These are phyloP conservation scores for Trichomonas tenax DNA, from an alignment of 208 protist genomes.

Conservation along the genomic window DNA sequence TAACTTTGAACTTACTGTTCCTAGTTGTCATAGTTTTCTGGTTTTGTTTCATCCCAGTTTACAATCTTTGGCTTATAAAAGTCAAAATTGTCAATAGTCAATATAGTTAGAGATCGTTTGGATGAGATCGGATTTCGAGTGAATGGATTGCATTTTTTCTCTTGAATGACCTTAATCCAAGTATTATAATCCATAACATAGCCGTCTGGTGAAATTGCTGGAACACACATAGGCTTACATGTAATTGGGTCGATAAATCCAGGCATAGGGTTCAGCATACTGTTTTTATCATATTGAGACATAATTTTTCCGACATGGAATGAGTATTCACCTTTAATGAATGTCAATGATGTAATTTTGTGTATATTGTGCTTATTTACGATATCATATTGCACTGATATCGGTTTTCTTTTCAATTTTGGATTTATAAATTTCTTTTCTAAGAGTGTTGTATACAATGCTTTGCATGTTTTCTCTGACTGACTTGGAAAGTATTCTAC, in stretches of 20 bases:
- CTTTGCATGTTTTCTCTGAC: neutral
- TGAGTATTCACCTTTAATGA: neutral
- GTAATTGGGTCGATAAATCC: neutral
- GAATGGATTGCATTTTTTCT: neutral
- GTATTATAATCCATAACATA: constrained; percentile 2
- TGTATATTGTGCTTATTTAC: neutral
- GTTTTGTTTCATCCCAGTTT: too few species aligned
- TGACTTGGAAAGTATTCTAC: neutral
- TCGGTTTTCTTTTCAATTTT: neutral
- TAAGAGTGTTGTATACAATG: neutral
- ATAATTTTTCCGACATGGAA: neutral
- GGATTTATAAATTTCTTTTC: neutral
- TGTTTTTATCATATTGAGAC: neutral
- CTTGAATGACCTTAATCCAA: neutral
- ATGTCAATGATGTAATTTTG: neutral
- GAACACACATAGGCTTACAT: neutral
- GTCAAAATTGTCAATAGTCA: too few species aligned
- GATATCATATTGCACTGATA: neutral
- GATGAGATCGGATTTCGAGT: neutral
- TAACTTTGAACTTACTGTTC: too few species aligned
- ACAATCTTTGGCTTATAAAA: too few species aligned
- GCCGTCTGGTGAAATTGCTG: neutral
- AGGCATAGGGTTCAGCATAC: neutral
- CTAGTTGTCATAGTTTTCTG: too few species aligned
- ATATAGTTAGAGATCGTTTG: too few species aligned